These are phyloP conservation scores for Penicillium daleae DNA, from an alignment of 495 filamentous ascomycete genomes.

Conservation along the genomic window DNA sequence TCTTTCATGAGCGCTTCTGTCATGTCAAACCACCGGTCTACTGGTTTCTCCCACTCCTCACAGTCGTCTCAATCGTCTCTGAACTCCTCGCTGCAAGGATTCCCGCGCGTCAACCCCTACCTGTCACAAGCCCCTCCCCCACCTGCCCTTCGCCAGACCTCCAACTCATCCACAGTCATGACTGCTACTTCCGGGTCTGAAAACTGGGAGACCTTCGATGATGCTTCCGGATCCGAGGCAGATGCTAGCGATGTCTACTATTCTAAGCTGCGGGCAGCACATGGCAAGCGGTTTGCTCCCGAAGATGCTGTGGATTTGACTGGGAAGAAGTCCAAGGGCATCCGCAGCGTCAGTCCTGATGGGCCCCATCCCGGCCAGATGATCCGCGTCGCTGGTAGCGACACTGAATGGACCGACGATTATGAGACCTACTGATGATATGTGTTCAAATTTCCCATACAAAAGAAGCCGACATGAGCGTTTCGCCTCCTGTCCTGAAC, in stretches of 20 bases:
- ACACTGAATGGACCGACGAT: constrained; percentile 55
- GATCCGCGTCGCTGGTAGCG: constrained; percentile 50
- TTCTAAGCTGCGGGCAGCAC: constrained; percentile 70
- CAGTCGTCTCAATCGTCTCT: constrained; percentile 45
- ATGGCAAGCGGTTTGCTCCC: constrained; percentile 64
- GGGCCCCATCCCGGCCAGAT: constrained; percentile 44
- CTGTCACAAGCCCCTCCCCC: constrained; percentile 50
- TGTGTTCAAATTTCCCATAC: not conserved
- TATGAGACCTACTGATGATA: constrained; percentile 46
- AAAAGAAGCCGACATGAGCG: constrained; percentile 10
- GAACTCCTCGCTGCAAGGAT: constrained; percentile 43
- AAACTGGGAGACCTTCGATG: constrained; percentile 95
- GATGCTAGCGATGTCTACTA: constrained; percentile 78
- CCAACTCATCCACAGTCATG: constrained; percentile 64
- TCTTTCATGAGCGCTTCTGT: constrained; percentile 54
- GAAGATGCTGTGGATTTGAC: constrained; percentile 56
- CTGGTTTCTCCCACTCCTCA: constrained; percentile 45
- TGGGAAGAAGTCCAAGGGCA: constrained; percentile 59
- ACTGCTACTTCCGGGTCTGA: constrained; percentile 78
- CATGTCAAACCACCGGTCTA: constrained; percentile 35
- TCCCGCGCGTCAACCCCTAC: constrained; percentile 46
- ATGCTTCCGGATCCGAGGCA: constrained; percentile 71
- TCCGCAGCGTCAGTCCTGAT: constrained; percentile 52
- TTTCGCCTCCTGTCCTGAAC: not conserved
- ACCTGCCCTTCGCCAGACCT: constrained; percentile 67